These are phyloP conservation scores for Cercospora berteroae DNA, from an alignment of 2,329 filamentous ascomycete genomes.

Conservation along the genomic window DNA sequence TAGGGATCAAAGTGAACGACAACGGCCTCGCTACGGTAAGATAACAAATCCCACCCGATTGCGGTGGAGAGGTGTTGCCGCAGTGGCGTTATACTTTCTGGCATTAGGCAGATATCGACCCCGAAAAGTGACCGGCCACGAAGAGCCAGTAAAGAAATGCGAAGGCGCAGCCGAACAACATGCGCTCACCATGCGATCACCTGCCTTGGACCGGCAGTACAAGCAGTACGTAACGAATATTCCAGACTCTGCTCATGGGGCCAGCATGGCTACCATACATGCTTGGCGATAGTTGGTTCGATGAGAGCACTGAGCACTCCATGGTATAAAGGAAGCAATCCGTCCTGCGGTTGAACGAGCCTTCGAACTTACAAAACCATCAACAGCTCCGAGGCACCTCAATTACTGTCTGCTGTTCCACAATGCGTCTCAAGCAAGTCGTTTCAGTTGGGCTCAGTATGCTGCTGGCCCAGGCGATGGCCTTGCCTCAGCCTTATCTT, in stretches of 20 bases:
- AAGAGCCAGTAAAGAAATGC: not conserved
- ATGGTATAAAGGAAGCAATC: not conserved
- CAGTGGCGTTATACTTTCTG: not conserved
- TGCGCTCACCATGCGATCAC: not conserved
- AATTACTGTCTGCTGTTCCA: not conserved
- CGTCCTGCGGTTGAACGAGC: not conserved
- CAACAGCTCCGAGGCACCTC: not conserved
- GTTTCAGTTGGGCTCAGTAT: not conserved
- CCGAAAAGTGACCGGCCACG: not conserved
- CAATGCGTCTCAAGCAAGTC: not conserved
- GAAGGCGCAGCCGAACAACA: not conserved
- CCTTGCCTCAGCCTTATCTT: not conserved
- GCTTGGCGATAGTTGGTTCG: not conserved
- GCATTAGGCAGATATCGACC: not conserved
- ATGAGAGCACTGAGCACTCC: not conserved
- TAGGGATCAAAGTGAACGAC: not conserved
- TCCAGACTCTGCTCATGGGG: not conserved
- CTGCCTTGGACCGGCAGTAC: not conserved
- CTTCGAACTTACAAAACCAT: not conserved
- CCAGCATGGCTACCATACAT: not conserved
- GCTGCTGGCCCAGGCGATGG: not conserved
- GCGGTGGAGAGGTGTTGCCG: not conserved
- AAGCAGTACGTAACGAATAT: not conserved
- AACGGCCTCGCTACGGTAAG: not conserved
- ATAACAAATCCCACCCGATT: not conserved